Base-by-base conservation (phyloP, 208 protist genomes). In the Acanthamoeba lugdunensis region DNA sequence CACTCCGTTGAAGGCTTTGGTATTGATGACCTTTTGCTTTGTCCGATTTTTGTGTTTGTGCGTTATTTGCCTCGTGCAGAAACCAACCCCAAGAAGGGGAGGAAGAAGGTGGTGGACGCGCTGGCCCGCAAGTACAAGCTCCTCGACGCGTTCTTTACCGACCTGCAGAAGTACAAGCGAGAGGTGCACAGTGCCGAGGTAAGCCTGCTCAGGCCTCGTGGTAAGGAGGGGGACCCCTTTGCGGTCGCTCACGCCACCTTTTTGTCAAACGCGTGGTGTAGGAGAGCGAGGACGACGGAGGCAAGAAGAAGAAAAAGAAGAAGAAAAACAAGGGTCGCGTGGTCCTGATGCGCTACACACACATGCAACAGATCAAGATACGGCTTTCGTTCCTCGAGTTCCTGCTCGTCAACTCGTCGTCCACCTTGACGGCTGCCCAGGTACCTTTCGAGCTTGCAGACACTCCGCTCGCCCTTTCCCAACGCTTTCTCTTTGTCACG, bases 311-410 rank as follows among this genome's bases (percentile, higher is more conserved):
- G n/a, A 67, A 81, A 13, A 79, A 90, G 18, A 65, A 89, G 52
- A 94, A 84, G n/a, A 88, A 71, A 30, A 79, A 87, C 30, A 94
- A 94, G 45, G 84, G 65, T 4, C 63, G 63, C 41, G 52, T 23
- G n/a, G 21, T 45, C 45, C 63, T 30, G 63, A 48, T 94, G 95
- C 25, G 52, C 41, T 48, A 69, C 41, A 48, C 93, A n/a, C 94
- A 96, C 75, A 67, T 96, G 28, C n/a, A 93, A 28, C 94, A 95
- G 56, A 61, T 95, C 28, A 94, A 95, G 69, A 90, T 50, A 21
- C 52, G 95, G 33, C 84, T 96, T 5, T 91, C 94, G 18, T 96
- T 96, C 58, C 91, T 96, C 2, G 92, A 96, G 45, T 96, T 95
- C 73, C 69, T 96, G 8, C 82, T 96, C 37, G 92, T 79, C 67